Conservation (phyloP, 768 basidiomycete species). For the Suillus decipiens region DNA sequence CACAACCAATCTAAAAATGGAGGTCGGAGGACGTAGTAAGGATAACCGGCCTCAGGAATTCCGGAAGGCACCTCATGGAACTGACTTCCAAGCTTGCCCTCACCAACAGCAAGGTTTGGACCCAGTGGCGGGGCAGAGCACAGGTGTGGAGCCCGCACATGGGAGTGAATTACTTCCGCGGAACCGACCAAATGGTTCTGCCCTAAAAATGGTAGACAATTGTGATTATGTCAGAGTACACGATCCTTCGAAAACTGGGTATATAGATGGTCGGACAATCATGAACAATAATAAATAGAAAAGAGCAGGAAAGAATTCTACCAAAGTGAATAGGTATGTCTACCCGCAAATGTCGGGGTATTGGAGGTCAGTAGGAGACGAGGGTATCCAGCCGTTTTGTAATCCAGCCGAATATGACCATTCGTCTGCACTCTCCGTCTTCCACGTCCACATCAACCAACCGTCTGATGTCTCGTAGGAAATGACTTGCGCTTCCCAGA, state of each 20-base stretch:
- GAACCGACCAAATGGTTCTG: neutral
- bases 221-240: neutral
- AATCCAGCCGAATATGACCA: constrained; percentile 90
- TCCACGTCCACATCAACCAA: constrained; percentile 88
- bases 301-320: neutral
- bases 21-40: no score
- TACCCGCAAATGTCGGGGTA: constrained; percentile 68
- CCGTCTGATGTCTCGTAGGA: constrained; percentile 71
- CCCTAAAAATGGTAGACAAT: neutral
- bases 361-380: constrained; percentile 45
- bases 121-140: neutral
- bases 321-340: neutral
- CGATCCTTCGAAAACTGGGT: neutral
- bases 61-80: no score
- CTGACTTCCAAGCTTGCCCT: neutral
- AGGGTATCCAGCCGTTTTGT: constrained; percentile 82
- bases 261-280: neutral
- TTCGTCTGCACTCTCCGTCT: constrained; percentile 79
- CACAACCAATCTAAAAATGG: no score
- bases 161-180: neutral
- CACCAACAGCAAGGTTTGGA: no score
- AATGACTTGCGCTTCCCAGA: constrained; percentile 83
- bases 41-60: no score
- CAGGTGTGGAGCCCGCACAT: neutral
- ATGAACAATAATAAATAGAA: neutral